Evolutionary conservation across 805 yeast species (phyloP).

Genomic region (Nakazawaea holstii): DNA sequence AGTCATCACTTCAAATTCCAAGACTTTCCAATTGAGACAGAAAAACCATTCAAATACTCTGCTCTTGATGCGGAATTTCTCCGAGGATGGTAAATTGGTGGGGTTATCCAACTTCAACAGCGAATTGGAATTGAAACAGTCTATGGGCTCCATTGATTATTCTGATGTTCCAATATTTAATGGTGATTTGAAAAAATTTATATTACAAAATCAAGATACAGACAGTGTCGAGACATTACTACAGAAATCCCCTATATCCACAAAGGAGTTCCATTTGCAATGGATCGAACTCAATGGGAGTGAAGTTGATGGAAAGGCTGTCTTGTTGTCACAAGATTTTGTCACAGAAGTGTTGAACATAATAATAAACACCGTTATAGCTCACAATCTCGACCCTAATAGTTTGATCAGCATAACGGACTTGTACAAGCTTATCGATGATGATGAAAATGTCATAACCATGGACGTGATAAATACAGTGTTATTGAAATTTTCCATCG

Average conservation of each 20-base stretch:
- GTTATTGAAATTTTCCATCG: conserved; percentile 38
- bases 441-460: conserved; percentile 26
- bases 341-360: conserved; percentile 11
- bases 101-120: conserved; percentile 28
- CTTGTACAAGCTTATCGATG: conserved; percentile 13
- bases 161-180: conserved; percentile 30
- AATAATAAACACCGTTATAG: conserved; percentile 13
- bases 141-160: conserved; percentile 26
- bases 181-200: conserved; percentile 19
- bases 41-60: conserved; percentile 86
- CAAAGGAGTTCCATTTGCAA: conserved; percentile 39
- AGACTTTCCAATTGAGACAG: conserved; percentile 65
- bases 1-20: conserved; percentile 52
- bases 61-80: conserved; percentile 37
- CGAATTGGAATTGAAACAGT: conserved; percentile 31
- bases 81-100: conserved; percentile 22
- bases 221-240: conserved; percentile 29
- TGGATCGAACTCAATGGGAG: conserved; percentile 59
- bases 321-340: conserved; percentile 19
- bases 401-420: conserved; percentile 12
- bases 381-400: conserved; percentile 4
- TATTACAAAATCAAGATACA: conserved; percentile 8
- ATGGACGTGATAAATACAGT: conserved; percentile 43
- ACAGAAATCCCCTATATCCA: conserved; percentile 48
- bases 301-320: conserved; percentile 39